Base-by-base conservation (phyloP, 768 basidiomycete genomes). In the Mycena venus region DNA sequence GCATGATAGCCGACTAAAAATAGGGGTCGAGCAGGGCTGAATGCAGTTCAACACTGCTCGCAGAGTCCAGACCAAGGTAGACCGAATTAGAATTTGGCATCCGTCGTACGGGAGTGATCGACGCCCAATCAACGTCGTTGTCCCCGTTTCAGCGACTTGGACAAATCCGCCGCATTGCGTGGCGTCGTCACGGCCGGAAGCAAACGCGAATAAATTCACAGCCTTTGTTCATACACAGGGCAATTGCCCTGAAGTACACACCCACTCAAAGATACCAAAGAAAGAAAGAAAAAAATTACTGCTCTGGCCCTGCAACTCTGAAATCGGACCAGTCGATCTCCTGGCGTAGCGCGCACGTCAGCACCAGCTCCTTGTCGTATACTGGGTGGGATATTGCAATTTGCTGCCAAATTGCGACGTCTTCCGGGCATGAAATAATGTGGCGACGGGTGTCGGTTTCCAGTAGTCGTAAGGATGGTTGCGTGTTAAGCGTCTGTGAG, bases 351-450 rank as follows among this genome's bases (percentile, higher is more conserved):
- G 91, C 90, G 0, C 88, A 90, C 32, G 85, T 90, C 74, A 96
- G 81, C 14, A 96, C 81, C 29, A 96, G 83, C 81, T 96, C 95
- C 19, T 88, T 86, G 0, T 87, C 89, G 81, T 95, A 96, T 25
- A 96, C 86, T n/a, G 86, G 85, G 76, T 87, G 83, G 0, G 87
- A 84, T n/a, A 88, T 76, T 0, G 84, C 85, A 36, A 95, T 84
- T 8, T 91, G 88, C 34, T 88, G 83, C 94, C 95, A 96, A n/a
- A 93, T 88, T 4, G 87, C 83, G 23, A 82, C 83, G 75, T 96
- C 95, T n/a, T 90, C 91, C 36, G 82, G 80, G 70, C 91, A 91
- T 1, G 94, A 94, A 38, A 97, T 86, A 34, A 96, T 86, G 78
- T 90, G 87, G 25, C 92, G 88, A 36, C 88, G 82, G 14, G 85